A percentile compares a stretch with the other conserved stretches of the same genome.
These are phyloP conservation scores for Trichoderma polysporum DNA, from an alignment of 2,329 filamentous ascomycete genomes.

Conservation along the genomic window DNA sequence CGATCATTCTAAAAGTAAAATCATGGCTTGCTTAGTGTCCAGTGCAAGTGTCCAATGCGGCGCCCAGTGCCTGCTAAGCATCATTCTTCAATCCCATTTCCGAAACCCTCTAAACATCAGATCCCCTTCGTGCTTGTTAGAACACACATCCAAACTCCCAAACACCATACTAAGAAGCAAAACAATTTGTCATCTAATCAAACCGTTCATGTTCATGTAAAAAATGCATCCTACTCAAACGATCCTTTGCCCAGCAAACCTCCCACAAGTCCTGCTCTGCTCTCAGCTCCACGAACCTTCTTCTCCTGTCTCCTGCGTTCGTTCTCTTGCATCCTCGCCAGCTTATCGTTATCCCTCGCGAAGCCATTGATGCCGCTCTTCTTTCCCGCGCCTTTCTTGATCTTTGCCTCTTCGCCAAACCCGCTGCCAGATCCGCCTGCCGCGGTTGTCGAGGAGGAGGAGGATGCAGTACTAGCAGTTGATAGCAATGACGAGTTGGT, in stretches of 20 bases:
- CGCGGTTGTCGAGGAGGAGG: conserved; percentile 31
- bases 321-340: conserved; percentile 53
- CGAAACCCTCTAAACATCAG: conserved; percentile 4
- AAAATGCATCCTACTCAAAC: conserved; percentile 32
- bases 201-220: neutral
- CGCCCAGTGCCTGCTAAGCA: neutral
- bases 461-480: conserved; percentile 32
- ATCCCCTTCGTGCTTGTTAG: neutral
- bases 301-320: conserved; percentile 59
- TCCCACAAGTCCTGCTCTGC: conserved; percentile 55
- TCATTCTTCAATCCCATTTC: neutral
- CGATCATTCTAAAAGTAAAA: neutral
- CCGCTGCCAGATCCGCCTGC: conserved; percentile 38
- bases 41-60: too few relatives aligned
- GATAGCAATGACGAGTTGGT: conserved; percentile 57
- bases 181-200: neutral
- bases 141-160: neutral
- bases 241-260: conserved; percentile 57
- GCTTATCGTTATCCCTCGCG: conserved; percentile 58
- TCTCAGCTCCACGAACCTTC: conserved; percentile 58
- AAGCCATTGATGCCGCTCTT: conserved; percentile 61
- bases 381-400: conserved; percentile 61
- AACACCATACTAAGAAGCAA: neutral
- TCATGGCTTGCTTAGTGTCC: neutral
- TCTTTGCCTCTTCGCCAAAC: conserved; percentile 51